Conservation (phyloP, 148 eudicot species). For the Heliosperma pusillum region DNA sequence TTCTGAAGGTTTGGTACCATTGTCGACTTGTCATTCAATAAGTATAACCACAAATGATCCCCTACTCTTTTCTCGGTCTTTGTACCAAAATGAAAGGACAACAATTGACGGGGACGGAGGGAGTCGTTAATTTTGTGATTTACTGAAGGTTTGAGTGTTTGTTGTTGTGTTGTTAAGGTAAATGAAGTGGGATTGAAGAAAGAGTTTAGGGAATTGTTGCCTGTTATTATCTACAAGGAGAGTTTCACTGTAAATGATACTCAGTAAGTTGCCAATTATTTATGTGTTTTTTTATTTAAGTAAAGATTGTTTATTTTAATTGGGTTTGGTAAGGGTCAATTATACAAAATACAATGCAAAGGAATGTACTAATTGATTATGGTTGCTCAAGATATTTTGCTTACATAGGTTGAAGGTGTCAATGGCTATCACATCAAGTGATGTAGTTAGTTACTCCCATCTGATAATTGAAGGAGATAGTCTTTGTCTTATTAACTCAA, state of each 20-base stretch:
- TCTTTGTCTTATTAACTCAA: no score
- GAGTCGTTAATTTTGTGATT: not conserved
- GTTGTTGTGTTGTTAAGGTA: conserved; percentile 15
- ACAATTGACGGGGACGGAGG: no score
- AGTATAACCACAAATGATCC: no score
- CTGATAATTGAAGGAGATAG: no score
- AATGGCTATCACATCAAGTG: not conserved
- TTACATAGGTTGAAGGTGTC: not conserved
- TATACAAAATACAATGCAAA: not conserved
- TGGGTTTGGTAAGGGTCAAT: not conserved
- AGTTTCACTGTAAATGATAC: conserved; percentile 29
- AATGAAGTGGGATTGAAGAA: conserved; percentile 26
- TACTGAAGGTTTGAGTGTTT: not conserved
- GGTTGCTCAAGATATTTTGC: not conserved
- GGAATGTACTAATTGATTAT: not conserved
- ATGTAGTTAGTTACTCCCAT: not conserved
- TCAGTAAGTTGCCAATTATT: conserved; percentile 9
- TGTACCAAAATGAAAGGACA: no score
- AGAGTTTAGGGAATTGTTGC: conserved; percentile 26
- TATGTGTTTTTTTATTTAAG: not conserved
- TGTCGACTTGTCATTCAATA: no score
- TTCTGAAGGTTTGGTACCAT: no score
- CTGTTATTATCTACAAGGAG: conserved; percentile 24
- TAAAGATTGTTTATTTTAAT: not conserved
- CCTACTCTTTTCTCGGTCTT: no score